Evolutionary conservation across 345 rosid genomes (phyloP).

Genomic region (Toxicodendron radicans): DNA sequence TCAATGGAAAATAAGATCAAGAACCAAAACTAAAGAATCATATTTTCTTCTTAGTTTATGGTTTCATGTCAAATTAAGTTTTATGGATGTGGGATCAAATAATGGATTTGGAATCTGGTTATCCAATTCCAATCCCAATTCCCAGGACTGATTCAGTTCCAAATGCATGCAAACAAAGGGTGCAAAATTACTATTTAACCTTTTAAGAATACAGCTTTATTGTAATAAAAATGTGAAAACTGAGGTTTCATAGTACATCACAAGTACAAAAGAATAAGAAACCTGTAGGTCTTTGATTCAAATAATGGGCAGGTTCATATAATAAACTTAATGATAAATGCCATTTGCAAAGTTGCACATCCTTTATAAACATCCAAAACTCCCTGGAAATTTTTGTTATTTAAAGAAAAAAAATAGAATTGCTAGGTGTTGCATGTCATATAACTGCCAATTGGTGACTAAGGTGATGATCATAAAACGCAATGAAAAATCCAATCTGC

Average conservation of each 20-base stretch:
- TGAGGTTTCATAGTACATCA: too few relatives aligned
- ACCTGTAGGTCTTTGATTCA: too few relatives aligned
- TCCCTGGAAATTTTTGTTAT: conserved; percentile 14
- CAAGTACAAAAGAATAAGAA: too few relatives aligned
- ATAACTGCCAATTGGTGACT: neutral
- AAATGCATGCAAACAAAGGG: neutral
- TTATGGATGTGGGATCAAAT: neutral
- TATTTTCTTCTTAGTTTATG: neutral
- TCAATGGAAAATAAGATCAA: neutral
- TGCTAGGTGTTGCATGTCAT: too few relatives aligned
- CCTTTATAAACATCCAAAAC: conserved; percentile 16
- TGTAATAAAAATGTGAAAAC: neutral
- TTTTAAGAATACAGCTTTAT: too few relatives aligned
- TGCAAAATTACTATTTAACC: neutral
- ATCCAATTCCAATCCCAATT: neutral
- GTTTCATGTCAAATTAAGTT: too few relatives aligned
- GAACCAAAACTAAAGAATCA: neutral
- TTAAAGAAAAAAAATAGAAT: too few relatives aligned
- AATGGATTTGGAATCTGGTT: too few relatives aligned
- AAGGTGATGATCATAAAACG: neutral
- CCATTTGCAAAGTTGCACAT: too few relatives aligned
- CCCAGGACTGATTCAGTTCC: neutral
- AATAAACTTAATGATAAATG: too few relatives aligned
- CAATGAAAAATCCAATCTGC: neutral
- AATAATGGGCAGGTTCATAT: too few relatives aligned